These are phyloP conservation scores for Globisporangium canariense DNA, from an alignment of 352 stramenopile species.

Conservation along the genomic window DNA sequence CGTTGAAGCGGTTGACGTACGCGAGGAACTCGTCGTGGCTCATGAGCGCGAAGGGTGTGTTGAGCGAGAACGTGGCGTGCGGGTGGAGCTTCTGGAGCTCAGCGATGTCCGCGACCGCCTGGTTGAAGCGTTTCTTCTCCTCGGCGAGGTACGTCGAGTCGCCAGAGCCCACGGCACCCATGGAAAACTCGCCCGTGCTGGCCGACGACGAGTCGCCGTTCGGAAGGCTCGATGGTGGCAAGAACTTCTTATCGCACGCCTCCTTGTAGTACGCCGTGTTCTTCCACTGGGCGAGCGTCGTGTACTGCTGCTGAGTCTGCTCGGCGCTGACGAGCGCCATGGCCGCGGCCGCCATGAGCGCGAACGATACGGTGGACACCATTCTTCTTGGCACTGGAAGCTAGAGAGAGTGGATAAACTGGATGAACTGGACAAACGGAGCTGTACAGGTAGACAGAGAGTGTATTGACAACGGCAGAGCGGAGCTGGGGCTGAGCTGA, in stretches of 20 bases:
- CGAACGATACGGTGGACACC: constrained; percentile 22
- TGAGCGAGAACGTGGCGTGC: constrained; percentile 49
- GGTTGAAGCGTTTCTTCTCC: constrained; percentile 49
- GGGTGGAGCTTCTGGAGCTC: constrained; percentile 48
- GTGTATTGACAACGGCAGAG: neutral
- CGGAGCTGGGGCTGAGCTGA: neutral
- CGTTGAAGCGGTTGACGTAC: constrained; percentile 45
- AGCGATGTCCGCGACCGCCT: constrained; percentile 33
- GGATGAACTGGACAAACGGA: neutral
- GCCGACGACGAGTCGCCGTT: neutral
- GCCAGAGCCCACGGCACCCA: constrained; percentile 3
- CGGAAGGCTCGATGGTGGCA: constrained; percentile 15
- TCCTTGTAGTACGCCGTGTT: constrained; percentile 36
- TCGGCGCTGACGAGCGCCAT: constrained; percentile 15
- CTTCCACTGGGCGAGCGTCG: constrained; percentile 33
- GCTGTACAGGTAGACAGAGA: constrained; percentile 4
- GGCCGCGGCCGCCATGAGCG: constrained; percentile 19
- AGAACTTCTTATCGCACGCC: constrained; percentile 25
- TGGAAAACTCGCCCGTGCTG: constrained; percentile 20
- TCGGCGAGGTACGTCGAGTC: constrained; percentile 16
- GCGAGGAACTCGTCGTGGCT: constrained; percentile 53
- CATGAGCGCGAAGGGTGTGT: constrained; percentile 59
- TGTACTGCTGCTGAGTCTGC: constrained; percentile 13
- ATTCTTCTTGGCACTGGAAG: constrained; percentile 10
- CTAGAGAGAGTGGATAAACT: neutral